These are phyloP conservation scores for Beauveria sp. DNA, from an alignment of 2,329 filamentous ascomycete species.

Conservation along the genomic window DNA sequence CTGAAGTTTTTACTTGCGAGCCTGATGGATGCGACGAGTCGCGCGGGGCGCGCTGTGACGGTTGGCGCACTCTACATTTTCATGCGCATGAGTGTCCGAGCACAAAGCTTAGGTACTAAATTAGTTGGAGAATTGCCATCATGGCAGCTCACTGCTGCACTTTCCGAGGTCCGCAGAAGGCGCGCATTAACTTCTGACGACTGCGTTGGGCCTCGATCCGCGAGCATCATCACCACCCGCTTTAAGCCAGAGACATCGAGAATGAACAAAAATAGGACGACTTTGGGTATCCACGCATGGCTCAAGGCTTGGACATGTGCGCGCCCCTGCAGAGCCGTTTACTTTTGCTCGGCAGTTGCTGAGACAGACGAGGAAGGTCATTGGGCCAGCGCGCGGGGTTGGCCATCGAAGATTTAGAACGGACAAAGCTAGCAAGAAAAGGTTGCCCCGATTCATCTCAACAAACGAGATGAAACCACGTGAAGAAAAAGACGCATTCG, in stretches of 20 bases:
- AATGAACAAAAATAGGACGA: background rate
- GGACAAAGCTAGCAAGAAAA: background rate
- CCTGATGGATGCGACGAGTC: background rate
- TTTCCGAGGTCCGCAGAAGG: background rate
- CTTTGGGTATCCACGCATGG: background rate
- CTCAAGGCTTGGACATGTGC: background rate
- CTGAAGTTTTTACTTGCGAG: background rate
- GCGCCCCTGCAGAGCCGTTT: background rate
- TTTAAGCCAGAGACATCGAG: background rate
- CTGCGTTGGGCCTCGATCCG: background rate
- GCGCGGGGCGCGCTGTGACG: background rate
- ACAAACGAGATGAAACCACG: background rate
- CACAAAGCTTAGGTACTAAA: too few relatives aligned
- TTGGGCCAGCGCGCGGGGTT: background rate
- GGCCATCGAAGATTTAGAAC: background rate
- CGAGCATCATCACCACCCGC: too few relatives aligned
- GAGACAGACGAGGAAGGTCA: background rate
- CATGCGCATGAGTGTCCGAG: background rate
- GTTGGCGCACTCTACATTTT: background rate
- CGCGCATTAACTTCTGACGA: background rate
- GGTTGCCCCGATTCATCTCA: too few relatives aligned
- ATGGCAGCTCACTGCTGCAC: too few relatives aligned
- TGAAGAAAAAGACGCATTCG: background rate
- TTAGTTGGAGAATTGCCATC: too few relatives aligned
- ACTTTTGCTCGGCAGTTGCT: conserved; percentile 2